phyloP scores from a whole-genome alignment of 2,329 filamentous ascomycete genomes.

The Leptographium flavum region DNA sequence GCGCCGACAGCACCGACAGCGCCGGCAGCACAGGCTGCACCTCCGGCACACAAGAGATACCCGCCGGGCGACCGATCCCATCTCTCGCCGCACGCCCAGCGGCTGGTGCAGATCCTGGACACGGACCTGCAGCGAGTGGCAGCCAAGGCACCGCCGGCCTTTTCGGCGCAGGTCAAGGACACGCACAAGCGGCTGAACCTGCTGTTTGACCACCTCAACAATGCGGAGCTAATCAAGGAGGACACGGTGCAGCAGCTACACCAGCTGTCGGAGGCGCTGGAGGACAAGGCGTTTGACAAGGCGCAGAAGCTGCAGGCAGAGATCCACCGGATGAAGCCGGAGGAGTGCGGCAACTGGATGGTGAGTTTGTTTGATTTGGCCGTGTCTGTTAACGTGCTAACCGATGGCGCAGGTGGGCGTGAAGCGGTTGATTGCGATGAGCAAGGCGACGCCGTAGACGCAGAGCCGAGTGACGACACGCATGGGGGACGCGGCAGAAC shows the following conservation, averaged over 20 bases:
- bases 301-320: slow-evolving; percentile 59
- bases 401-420: slow-evolving; percentile 39
- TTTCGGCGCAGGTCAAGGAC: slow-evolving; percentile 80
- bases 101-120: slow-evolving; percentile 66
- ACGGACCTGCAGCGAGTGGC: slow-evolving; percentile 84
- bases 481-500: neutral
- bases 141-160: slow-evolving; percentile 69
- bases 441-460: slow-evolving; percentile 35
- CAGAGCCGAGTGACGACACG: neutral
- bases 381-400: neutral
- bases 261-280: slow-evolving; percentile 50
- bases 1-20: neutral
- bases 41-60: slow-evolving; percentile 39
- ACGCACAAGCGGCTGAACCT: slow-evolving; percentile 85
- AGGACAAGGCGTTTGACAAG: slow-evolving; percentile 52
- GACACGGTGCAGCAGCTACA: slow-evolving; percentile 58
- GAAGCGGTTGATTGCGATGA: slow-evolving; percentile 50
- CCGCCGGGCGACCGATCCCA: slow-evolving; percentile 81
- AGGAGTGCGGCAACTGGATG: slow-evolving; percentile 81
- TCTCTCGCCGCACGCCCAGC: slow-evolving; percentile 63
- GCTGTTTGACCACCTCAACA: slow-evolving; percentile 95
- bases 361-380: slow-evolving; percentile 30
- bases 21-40: neutral
- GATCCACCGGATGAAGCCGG: slow-evolving; percentile 61
- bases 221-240: slow-evolving; percentile 74